A percentile compares a stretch with the other conserved stretches of the same genome.
These are phyloP conservation scores for Elsinoe arachidis DNA, from an alignment of 2,329 filamentous ascomycete genomes.

Conservation along the genomic window DNA sequence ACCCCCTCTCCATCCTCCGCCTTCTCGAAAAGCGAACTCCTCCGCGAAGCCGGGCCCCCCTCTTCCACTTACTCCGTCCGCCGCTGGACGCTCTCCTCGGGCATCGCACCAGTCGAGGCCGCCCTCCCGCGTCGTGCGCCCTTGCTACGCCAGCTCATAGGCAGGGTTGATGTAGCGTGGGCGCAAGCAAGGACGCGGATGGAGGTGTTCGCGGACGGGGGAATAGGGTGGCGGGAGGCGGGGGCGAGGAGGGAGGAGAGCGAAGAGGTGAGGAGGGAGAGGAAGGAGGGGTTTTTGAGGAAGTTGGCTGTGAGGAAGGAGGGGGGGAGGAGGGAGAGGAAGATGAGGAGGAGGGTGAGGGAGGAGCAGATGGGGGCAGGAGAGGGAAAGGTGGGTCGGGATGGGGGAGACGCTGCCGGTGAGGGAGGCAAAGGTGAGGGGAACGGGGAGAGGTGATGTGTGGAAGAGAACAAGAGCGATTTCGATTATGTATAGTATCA, in stretches of 20 bases:
- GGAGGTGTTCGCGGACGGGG: constrained; percentile 15
- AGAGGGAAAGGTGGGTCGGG: not conserved
- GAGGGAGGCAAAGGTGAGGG: not conserved
- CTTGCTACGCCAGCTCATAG: constrained; percentile 21
- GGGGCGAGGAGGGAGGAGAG: constrained; percentile 3
- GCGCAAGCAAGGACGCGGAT: constrained; percentile 19
- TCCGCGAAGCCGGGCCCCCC: not conserved
- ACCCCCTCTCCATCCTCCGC: not conserved
- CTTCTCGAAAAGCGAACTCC: not conserved
- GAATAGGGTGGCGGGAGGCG: not conserved
- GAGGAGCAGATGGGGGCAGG: not conserved
- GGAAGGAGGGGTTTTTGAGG: not conserved
- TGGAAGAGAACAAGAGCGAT: no score
- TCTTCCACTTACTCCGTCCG: not conserved
- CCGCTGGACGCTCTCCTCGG: not conserved
- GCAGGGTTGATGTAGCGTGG: constrained; percentile 23
- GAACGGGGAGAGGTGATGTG: not conserved
- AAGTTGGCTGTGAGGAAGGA: not conserved
- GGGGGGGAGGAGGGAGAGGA: not conserved
- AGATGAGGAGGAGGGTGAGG: not conserved
- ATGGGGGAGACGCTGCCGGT: not conserved
- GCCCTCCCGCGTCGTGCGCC: not conserved
- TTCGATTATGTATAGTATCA: no score
- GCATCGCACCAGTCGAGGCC: not conserved
- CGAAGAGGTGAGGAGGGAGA: not conserved